These are phyloP conservation scores for Acanthamoeba quina DNA, from an alignment of 208 protist species.

Conservation along the genomic window DNA sequence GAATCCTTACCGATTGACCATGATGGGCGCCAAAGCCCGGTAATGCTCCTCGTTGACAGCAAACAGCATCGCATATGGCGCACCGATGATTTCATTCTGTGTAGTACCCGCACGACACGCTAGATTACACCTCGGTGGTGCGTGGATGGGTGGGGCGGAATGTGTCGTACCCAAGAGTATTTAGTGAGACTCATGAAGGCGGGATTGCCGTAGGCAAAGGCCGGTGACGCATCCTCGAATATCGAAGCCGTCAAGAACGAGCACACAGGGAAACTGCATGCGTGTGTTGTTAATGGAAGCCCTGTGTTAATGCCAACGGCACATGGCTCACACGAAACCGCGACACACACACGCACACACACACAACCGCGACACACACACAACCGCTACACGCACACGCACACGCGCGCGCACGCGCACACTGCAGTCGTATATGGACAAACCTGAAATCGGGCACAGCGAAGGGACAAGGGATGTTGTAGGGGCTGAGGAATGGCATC, in stretches of 20 bases:
- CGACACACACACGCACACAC: background rate
- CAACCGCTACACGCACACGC: background rate
- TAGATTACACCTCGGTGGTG: background rate
- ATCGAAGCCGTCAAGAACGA: constrained; percentile 14
- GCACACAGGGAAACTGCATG: background rate
- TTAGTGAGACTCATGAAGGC: constrained; percentile 27
- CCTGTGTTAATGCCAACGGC: background rate
- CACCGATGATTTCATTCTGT: background rate
- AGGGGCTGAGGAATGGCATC: constrained; percentile 17
- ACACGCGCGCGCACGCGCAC: background rate
- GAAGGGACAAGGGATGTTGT: background rate
- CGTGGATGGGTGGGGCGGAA: too few species aligned
- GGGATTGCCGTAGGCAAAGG: background rate
- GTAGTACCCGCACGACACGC: background rate
- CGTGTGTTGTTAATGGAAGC: too few species aligned
- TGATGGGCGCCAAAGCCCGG: background rate
- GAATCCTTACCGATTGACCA: constrained; percentile 10
- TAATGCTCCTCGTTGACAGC: constrained; percentile 15
- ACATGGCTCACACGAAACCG: background rate
- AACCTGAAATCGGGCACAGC: constrained; percentile 18
- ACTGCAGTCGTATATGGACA: background rate
- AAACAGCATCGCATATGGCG: background rate
- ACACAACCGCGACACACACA: background rate
- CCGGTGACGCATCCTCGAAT: background rate
- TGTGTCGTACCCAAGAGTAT: background rate